Base-by-base conservation (phyloP, 768 basidiomycete species). In the Psilocybe cubensis region DNA sequence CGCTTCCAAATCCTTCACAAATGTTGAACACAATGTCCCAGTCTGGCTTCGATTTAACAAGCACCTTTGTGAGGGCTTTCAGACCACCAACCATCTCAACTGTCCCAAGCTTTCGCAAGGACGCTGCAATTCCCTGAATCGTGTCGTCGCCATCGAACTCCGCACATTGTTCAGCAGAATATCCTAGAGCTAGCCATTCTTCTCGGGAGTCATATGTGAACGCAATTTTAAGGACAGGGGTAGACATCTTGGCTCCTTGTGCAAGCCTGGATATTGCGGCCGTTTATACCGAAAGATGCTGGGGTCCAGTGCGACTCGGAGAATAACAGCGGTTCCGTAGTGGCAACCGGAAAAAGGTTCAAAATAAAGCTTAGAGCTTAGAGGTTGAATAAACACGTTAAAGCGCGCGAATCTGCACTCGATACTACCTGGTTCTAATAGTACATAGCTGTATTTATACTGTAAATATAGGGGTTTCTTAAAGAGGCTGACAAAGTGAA, bases 1-100 rank as follows among this genome's bases (percentile, higher is more conserved):
- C 23, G 0, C 40, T 52, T 8, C 64, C 64, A 41, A 57, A 50
- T 8, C 69, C 67, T 42, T 67, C 69, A 38, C 61, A 64, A 4
- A 64, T 61, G 41, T 67, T 70, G 57, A 68, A 70, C 12, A 70
- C 64, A 1, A 68, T 47, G 42, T 68, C 68, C 67, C 68, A 67
- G 29, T 66, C 62, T 3, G 31, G 35, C 4, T 48, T 42, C 24
- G 51, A 54, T 17, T 35, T 46, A 7, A 52, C 50, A 1, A 69
- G 45, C 3, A 48, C 35, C 28, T 55, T 55, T 9, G 61, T 60
- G 4, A 69, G 52, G 3, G 64, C 38, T 38, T 62, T 63, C 9
- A 63, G 18, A 14, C 63, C 61, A 4, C 68, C 68, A 5, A 69
- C 52, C 56, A 57, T 63, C 14, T 69, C 59, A 18, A 69, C 66